phyloP scores from a whole-genome alignment of 2,329 filamentous ascomycete species.

The Periconia macrospinosa region DNA sequence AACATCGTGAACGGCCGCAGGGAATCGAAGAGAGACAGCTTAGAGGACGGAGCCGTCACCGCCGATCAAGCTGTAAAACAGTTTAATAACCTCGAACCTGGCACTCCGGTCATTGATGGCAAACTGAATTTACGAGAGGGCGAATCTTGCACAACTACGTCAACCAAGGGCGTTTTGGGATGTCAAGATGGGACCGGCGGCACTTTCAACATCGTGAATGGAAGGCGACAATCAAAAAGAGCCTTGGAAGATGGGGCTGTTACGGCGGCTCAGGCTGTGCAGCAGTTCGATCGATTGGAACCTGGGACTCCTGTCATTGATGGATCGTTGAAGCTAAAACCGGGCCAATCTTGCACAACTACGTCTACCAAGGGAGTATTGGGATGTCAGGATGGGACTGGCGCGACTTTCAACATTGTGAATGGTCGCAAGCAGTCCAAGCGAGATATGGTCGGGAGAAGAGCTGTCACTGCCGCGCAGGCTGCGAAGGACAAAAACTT shows the following conservation, averaged over 20 bases:
- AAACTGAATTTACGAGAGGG: neutral
- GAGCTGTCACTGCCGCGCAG: neutral
- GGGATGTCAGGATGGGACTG: neutral
- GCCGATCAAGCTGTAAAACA: neutral
- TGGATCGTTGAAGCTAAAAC: neutral
- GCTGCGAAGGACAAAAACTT: neutral
- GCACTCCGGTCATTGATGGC: neutral
- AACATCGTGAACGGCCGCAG: slow-evolving; percentile 6
- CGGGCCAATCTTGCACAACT: neutral
- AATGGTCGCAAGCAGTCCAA: neutral
- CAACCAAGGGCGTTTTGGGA: neutral
- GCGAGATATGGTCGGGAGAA: neutral
- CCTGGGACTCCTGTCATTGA: neutral
- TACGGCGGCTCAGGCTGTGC: no score
- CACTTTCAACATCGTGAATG: slow-evolving; percentile 7
- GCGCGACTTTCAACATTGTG: slow-evolving; percentile 7
- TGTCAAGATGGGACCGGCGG: neutral
- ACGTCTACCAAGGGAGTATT: neutral
- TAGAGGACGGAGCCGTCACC: neutral
- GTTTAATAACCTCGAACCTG: neutral
- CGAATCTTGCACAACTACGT: neutral
- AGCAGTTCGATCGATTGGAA: no score
- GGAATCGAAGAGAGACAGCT: neutral
- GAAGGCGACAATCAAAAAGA: no score
- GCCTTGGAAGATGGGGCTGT: no score